These are phyloP conservation scores for Jacaranda mimosifolia DNA, from an alignment of 257 asterid genomes.

Conservation along the genomic window DNA sequence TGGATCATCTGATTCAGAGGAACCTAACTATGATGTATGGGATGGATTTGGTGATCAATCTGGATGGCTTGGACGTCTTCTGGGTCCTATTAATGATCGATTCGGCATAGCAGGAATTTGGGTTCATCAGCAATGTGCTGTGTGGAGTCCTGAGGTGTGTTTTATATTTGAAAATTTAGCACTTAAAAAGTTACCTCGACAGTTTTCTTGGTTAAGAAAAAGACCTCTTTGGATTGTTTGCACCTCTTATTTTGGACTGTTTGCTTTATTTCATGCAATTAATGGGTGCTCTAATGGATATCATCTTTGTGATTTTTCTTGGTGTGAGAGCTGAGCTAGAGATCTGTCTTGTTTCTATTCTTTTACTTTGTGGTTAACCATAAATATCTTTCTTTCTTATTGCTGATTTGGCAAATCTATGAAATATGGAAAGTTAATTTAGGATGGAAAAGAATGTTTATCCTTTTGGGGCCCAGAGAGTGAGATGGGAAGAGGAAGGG, in stretches of 20 bases:
- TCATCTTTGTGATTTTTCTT: conserved; percentile 8
- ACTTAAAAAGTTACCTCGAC: conserved; percentile 14
- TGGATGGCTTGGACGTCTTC: conserved; percentile 96
- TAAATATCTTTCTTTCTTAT: conserved; percentile 1
- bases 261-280: conserved; percentile 24
- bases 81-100: conserved; percentile 96
- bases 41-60: conserved; percentile 98
- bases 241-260: conserved; percentile 2
- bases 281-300: neutral
- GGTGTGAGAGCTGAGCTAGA: conserved; percentile 12
- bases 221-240: no score
- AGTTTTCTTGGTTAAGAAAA: conserved; percentile 24
- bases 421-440: conserved; percentile 5
- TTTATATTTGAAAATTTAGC: conserved; percentile 21
- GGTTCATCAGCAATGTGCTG: conserved; percentile 99
- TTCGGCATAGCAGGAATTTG: conserved; percentile 97
- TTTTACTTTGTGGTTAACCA: conserved; percentile 12
- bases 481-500: neutral
- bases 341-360: neutral
- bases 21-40: conserved; percentile 85
- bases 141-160: conserved; percentile 99
- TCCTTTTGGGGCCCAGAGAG: neutral
- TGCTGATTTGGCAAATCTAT: conserved; percentile 5
- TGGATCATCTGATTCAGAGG: conserved; percentile 91
- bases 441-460: neutral